Percentiles rank a stretch among this genome's conserved stretches.
These are phyloP conservation scores for Candida qinlingensis DNA, from an alignment of 805 yeast species.

Conservation along the genomic window DNA sequence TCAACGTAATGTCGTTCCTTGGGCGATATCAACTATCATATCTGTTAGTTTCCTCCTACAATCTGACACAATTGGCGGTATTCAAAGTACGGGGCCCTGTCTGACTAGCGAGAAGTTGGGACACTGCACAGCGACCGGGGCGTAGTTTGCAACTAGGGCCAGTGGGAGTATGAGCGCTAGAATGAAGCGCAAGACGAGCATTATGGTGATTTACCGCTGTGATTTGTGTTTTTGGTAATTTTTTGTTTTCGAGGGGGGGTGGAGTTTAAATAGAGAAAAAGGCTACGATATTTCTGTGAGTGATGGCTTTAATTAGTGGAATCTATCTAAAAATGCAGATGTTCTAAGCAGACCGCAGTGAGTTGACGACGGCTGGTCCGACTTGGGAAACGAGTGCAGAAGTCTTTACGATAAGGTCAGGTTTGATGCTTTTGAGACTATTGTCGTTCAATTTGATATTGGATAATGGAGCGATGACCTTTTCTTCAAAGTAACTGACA, in stretches of 20 bases:
- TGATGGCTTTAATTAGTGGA: background rate
- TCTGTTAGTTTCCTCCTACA: background rate
- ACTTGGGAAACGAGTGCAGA: slow-evolving; percentile 52
- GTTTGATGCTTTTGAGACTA: slow-evolving; percentile 50
- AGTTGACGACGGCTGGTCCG: slow-evolving; percentile 53
- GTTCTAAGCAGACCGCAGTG: slow-evolving; percentile 9
- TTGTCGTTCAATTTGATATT: slow-evolving; percentile 55
- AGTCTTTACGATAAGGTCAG: slow-evolving; percentile 43
- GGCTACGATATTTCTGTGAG: no score
- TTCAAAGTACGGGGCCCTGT: slow-evolving; percentile 7
- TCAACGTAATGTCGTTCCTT: slow-evolving; percentile 25
- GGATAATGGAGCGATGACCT: slow-evolving; percentile 66
- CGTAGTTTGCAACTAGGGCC: slow-evolving; percentile 1
- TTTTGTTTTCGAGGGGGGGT: background rate
- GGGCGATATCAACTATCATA: slow-evolving; percentile 1
- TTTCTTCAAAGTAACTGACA: slow-evolving; percentile 64
- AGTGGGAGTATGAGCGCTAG: background rate
- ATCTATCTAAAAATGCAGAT: no score
- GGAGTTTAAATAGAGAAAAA: no score
- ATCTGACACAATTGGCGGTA: background rate
- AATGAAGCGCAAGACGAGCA: background rate
- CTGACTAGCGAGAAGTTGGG: slow-evolving; percentile 9
- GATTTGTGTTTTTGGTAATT: background rate
- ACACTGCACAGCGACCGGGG: slow-evolving; percentile 10
- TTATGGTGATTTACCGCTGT: background rate